Conservation (phyloP, 2,329 filamentous ascomycete species). For the Aspergillaceae sp. region DNA sequence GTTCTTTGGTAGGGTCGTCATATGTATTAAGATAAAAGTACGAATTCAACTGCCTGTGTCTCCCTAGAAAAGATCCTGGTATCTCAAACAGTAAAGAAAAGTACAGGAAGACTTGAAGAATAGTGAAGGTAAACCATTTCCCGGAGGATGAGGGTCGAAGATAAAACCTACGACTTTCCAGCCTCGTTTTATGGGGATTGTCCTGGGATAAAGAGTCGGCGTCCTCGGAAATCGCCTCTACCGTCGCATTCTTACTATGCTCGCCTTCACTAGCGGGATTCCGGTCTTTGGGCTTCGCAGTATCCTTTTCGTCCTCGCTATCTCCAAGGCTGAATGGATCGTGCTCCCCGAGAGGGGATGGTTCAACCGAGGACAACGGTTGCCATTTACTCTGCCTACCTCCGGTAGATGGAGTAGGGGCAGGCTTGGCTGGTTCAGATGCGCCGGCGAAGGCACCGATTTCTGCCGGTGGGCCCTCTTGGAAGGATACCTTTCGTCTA, state of each 20-base stretch:
- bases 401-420: conserved; percentile 36
- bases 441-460: conserved; percentile 65
- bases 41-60: conserved; percentile 1
- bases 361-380: conserved; percentile 76
- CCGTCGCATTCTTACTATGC: conserved; percentile 56
- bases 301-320: conserved; percentile 82
- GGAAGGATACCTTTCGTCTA: conserved; percentile 48
- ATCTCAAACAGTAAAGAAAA: conserved; percentile 13
- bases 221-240: conserved; percentile 38
- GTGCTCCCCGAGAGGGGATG: conserved; percentile 76
- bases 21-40: not conserved
- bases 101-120: conserved; percentile 1
- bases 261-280: conserved; percentile 46
- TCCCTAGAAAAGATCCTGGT: conserved; percentile 12
- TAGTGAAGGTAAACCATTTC: not conserved
- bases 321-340: conserved; percentile 96
- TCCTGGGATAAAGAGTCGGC: conserved; percentile 22
- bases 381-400: conserved; percentile 92
- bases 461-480: conserved; percentile 63
- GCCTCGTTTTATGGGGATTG: conserved; percentile 5
- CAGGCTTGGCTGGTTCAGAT: conserved; percentile 49
- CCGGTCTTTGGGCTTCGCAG: conserved; percentile 54
- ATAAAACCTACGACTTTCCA: conserved; percentile 16
- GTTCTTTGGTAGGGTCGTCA: not conserved
- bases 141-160: no score